Evolutionary conservation across 2,329 filamentous ascomycete genomes (phyloP).

Genomic region (Elsinoe arachidis): DNA sequence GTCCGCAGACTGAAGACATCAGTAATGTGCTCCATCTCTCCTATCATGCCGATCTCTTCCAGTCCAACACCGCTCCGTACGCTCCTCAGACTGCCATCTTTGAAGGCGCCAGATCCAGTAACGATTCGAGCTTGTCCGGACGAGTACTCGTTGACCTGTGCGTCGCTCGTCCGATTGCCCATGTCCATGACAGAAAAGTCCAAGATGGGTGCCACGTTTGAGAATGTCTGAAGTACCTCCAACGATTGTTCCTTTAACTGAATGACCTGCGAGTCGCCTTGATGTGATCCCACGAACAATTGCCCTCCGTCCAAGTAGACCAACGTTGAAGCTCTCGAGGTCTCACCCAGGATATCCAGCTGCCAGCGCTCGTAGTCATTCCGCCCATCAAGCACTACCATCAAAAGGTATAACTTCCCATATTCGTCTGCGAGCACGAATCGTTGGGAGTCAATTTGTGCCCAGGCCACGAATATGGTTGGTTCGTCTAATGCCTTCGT

Average conservation of each 20-base stretch:
- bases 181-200: constrained; percentile 97
- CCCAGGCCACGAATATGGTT: constrained; percentile 88
- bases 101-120: constrained; percentile 81
- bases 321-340: constrained; percentile 67
- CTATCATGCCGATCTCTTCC: constrained; percentile 75
- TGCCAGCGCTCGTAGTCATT: constrained; percentile 64
- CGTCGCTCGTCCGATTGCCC: constrained; percentile 72
- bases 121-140: constrained; percentile 92
- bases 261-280: constrained; percentile 83
- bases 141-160: constrained; percentile 79
- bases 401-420: constrained; percentile 74
- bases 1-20: constrained; percentile 51
- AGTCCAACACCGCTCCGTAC: constrained; percentile 90
- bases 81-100: constrained; percentile 79
- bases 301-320: constrained; percentile 66
- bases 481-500: constrained; percentile 60
- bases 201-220: constrained; percentile 82
- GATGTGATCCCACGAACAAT: constrained; percentile 83
- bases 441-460: constrained; percentile 67
- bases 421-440: constrained; percentile 93
- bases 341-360: constrained; percentile 57
- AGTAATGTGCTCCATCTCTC: constrained; percentile 52
- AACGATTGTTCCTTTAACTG: constrained; percentile 53
- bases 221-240: constrained; percentile 62
- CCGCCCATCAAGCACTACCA: constrained; percentile 57